Base-by-base conservation (phyloP, 192 early-diverging fungal species). In the Umbelopsis isabellina region DNA sequence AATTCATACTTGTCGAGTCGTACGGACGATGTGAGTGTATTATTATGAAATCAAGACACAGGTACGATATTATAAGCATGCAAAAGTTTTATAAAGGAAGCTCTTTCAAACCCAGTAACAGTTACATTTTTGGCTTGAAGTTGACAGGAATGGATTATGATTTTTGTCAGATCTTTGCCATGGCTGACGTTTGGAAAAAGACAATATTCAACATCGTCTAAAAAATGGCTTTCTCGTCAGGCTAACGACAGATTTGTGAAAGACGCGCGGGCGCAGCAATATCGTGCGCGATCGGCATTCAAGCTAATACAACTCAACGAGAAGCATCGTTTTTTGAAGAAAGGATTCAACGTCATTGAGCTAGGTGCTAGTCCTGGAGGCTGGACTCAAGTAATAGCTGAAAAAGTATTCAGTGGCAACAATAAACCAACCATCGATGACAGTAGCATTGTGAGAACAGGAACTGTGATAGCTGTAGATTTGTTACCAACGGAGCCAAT, bases 331-430 rank as follows among this genome's bases (percentile, higher is more conserved):
- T 23, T 85, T 6, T 27, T 83, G 15, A 70, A 48, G 30, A 65
- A 68, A 4, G 61, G 66, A 4, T 46, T 61, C 11, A 46, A 69
- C 52, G 83, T 84, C 25, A 83, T 86, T 66, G 91, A 89, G 68
- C 87, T 87, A 50, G 92, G 92, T 0, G 90, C 91, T 16, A 77
- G 86, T 16, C 93, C 93, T 0, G 93, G 93, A 50, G 90, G 92
- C 4, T 94, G 93, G 93, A 85, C 86, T 73, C 90, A 93, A 75
- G 90, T 92, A 22, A 75, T 85, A 13, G 82, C 87, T 1, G 75
- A 76, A 37, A 76, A 78, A 25, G 67, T 82, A 12, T 76, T 69
- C 27, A 68, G 22, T 37, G 74, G 53, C 44, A 30, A 64, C 16
- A 22, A 25, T 25, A 66, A 71, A 16, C 11, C 15, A 53, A 20